Evolutionary conservation across 1,284 basidiomycete species (phyloP).

Genomic region (Heliocybe sulcata): DNA sequence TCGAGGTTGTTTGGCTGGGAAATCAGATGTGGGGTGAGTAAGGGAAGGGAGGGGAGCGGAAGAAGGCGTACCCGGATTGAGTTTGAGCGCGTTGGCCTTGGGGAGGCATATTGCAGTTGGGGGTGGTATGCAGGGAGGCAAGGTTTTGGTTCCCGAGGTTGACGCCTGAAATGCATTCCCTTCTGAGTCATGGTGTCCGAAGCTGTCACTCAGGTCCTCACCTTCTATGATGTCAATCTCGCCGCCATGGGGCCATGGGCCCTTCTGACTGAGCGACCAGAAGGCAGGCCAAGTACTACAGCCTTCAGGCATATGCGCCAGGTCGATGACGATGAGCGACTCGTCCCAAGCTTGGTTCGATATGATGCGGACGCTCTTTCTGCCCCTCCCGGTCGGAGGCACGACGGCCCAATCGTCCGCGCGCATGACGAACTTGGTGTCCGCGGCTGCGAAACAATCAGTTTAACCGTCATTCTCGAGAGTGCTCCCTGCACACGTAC

Average conservation of each 20-base stretch:
- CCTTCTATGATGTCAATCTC: slow-evolving; percentile 48
- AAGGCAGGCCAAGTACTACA: slow-evolving; percentile 61
- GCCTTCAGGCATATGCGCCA: slow-evolving; percentile 48
- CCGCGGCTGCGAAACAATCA: slow-evolving; percentile 19
- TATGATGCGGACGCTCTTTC: slow-evolving; percentile 42
- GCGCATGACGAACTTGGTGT: slow-evolving; percentile 42
- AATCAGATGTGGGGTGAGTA: neutral
- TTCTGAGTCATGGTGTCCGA: neutral
- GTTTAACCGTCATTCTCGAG: neutral
- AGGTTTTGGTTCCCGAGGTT: slow-evolving; percentile 35
- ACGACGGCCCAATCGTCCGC: slow-evolving; percentile 34
- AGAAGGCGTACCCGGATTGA: slow-evolving; percentile 36
- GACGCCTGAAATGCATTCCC: slow-evolving; percentile 28
- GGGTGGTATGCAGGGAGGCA: slow-evolving; percentile 46
- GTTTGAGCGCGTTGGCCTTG: slow-evolving; percentile 22
- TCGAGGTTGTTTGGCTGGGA: slow-evolving; percentile 25
- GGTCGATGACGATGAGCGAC: slow-evolving; percentile 38
- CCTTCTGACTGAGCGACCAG: slow-evolving; percentile 47
- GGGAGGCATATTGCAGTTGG: slow-evolving; percentile 35
- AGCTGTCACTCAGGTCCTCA: slow-evolving; percentile 8
- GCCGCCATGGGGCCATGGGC: slow-evolving; percentile 49
- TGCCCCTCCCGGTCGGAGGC: slow-evolving; percentile 27
- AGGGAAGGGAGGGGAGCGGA: slow-evolving; percentile 1
- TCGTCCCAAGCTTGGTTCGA: slow-evolving; percentile 36
- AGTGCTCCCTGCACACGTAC: slow-evolving; percentile 18